Conservation (phyloP, 2,329 filamentous ascomycete genomes). For the Magnaporthiopsis poae region DNA sequence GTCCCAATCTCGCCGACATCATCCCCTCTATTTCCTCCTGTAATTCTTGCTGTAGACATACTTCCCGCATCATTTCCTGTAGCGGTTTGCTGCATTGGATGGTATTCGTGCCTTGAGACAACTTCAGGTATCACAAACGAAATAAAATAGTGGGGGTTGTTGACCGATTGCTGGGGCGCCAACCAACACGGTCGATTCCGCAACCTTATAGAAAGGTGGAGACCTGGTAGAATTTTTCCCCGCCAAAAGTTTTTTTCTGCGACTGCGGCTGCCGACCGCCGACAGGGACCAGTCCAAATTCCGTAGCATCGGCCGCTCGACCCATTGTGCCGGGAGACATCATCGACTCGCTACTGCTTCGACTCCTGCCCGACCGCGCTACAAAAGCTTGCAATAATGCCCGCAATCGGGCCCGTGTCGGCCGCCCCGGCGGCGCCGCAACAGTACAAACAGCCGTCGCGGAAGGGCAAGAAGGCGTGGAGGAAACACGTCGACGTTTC, state of each 20-base stretch:
- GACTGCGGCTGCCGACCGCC: neutral
- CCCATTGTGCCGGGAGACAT: neutral
- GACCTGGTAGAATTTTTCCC: conserved; percentile 1
- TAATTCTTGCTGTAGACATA: no score
- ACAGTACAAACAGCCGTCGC: conserved; percentile 77
- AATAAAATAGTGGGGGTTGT: no score
- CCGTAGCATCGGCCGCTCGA: neutral
- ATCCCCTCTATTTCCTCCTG: no score
- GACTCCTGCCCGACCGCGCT: neutral
- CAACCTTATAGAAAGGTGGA: no score
- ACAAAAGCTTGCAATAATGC: conserved; percentile 31
- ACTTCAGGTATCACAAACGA: no score
- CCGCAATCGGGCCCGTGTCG: conserved; percentile 38
- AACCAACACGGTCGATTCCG: no score
- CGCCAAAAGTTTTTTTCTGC: conserved; percentile 2
- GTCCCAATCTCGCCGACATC: no score
- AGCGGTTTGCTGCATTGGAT: no score
- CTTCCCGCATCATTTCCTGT: no score
- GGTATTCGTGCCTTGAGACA: no score
- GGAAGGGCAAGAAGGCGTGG: conserved; percentile 98
- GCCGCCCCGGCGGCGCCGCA: conserved; percentile 55
- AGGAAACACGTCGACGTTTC: conserved; percentile 94
- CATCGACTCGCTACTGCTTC: neutral
- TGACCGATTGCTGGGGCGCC: no score
- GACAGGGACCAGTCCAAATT: neutral